Evolutionary conservation across 2,329 filamentous ascomycete genomes (phyloP), one percentile per base, ranked within the genome.

Genomic region (Fusarium napiforme): DNA sequence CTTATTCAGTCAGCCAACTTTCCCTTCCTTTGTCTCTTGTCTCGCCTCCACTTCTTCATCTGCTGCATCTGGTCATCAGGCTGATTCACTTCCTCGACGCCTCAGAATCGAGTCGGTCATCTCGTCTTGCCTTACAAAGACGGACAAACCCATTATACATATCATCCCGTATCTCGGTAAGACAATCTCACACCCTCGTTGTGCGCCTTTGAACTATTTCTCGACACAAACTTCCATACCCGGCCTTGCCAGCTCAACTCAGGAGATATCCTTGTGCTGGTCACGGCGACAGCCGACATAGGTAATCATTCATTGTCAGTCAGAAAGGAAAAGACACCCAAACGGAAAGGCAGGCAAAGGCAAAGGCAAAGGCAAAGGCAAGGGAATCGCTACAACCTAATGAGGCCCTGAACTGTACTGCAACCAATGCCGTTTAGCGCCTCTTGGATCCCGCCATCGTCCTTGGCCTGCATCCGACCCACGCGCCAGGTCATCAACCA

Each of bases 361-460:
- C 32, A 57, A 57, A 60, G 60, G 55, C 28, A 50, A 36, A 23
- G 46, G 28, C 28, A 50, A 36, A 34, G 47, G 26, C 32, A 57
- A 57, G 66, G 60, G 55, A 70, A 53, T 43, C 28, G 57, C 63
- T 72, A 72, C 56, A 47, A 57, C 46, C 57, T 36, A 56, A 57
- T 43, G 60, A 57, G 58, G 62, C 58, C 67, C 67, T 72, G 67
- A 69, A 65, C 65, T 59, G 62, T 74, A 75, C 65, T 68, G 71
- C 68, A 78, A 77, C 75, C 67, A 72, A 78, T 77, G 67, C 67
- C 72, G 76, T 72, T 78, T 77, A 78, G 76, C 76, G 76, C 76
- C 72, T 55, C 75, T 71, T 74, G 68, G 57, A 74, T 77, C 73
- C 75, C 76, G 69, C 76, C 72, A 77, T 78, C 72, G 75, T 74